These are phyloP conservation scores for Pseudocercospora pini-densiflorae DNA, from an alignment of 2,329 filamentous ascomycete species.

Conservation along the genomic window DNA sequence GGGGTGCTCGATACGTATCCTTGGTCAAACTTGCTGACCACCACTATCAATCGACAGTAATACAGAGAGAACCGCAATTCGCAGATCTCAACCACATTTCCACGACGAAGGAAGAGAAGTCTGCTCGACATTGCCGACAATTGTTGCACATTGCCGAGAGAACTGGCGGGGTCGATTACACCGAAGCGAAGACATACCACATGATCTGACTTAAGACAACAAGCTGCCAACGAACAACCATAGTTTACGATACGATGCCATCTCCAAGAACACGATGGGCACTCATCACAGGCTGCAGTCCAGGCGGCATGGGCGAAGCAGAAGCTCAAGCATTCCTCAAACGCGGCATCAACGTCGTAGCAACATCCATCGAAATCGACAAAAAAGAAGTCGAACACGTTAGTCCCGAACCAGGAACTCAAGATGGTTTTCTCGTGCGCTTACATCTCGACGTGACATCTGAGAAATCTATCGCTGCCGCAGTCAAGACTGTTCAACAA, in stretches of 20 bases:
- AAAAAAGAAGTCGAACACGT: conserved; percentile 15
- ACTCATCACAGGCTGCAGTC: conserved; percentile 56
- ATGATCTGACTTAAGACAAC: not conserved
- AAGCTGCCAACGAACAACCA: too few relatives aligned
- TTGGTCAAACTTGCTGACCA: not conserved
- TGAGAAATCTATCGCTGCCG: conserved; percentile 41
- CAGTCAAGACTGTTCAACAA: conserved; percentile 38
- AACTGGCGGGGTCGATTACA: not conserved
- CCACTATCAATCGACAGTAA: not conserved
- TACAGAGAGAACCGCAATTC: not conserved
- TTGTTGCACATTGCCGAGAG: not conserved
- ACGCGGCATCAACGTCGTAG: conserved; percentile 51
- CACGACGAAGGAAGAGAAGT: not conserved
- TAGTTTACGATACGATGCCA: too few relatives aligned
- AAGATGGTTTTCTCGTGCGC: conserved; percentile 24
- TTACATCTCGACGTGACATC: conserved; percentile 51
- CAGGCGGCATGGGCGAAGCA: conserved; percentile 51
- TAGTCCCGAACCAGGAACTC: conserved; percentile 12
- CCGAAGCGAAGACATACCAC: not conserved
- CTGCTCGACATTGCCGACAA: not conserved
- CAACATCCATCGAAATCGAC: conserved; percentile 44
- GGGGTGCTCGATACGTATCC: not conserved
- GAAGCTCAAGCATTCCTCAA: conserved; percentile 51
- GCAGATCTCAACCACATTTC: not conserved
- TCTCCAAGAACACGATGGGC: conserved; percentile 41